phyloP scores from a whole-genome alignment of 106 monocot species.

The Ottelia alismoides region DNA sequence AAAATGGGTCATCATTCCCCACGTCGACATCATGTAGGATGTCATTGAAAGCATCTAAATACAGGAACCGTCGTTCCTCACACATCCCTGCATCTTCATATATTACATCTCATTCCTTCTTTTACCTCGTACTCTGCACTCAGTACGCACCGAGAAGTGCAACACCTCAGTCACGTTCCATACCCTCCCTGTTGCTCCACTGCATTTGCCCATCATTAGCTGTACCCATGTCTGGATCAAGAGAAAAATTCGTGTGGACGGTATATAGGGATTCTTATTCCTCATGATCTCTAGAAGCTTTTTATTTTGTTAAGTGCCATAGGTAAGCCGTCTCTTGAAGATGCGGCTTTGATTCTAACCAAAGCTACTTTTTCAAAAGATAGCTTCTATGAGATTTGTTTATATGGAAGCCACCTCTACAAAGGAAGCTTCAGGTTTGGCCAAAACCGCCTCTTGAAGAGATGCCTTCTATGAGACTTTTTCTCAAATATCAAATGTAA shows the following conservation, averaged over 20 bases:
- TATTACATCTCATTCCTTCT: conserved; percentile 8
- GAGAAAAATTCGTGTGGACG: background rate
- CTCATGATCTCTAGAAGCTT: no score
- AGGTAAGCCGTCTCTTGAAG: no score
- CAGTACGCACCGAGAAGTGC: background rate
- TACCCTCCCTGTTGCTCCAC: background rate
- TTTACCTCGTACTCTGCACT: conserved; percentile 6
- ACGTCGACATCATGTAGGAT: conserved; percentile 50
- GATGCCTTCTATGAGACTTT: no score
- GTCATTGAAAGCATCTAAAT: conserved; percentile 50
- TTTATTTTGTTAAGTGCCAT: no score
- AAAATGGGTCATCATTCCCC: conserved; percentile 1
- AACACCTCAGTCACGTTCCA: background rate
- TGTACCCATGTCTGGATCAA: background rate
- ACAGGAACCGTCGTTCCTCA: conserved; percentile 31
- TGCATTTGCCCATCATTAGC: background rate
- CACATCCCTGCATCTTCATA: conserved; percentile 19
- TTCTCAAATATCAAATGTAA: no score
- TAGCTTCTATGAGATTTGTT: no score
- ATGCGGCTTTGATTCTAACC: no score
- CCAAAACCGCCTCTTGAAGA: no score
- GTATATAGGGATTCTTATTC: no score
- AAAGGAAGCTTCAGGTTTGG: no score
- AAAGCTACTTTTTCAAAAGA: no score
- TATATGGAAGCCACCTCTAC: no score